phyloP scores from a whole-genome alignment of 306 rosid genomes.

The Prunus fruticosa region DNA sequence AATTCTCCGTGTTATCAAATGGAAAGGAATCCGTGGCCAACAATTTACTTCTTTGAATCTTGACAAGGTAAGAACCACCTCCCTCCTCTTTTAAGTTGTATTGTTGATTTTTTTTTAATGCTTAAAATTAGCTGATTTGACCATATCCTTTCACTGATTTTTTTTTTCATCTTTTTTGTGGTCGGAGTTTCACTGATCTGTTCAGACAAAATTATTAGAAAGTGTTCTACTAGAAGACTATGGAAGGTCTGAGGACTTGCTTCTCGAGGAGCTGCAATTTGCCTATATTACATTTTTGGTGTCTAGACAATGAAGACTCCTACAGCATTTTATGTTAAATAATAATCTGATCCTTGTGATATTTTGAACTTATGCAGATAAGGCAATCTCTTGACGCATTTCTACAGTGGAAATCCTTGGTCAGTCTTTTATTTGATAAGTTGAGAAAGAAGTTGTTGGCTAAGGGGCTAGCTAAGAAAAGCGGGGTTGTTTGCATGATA shows the following conservation, averaged over 20 bases:
- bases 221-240: slow-evolving; percentile 56
- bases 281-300: slow-evolving; percentile 76
- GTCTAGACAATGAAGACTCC: slow-evolving; percentile 15
- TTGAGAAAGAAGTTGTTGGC: no score
- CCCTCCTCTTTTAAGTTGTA: no score
- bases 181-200: slow-evolving; percentile 16
- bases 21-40: slow-evolving; percentile 63
- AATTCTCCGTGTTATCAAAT: slow-evolving; percentile 72
- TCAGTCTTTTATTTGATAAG: slow-evolving; percentile 62
- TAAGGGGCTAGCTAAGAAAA: no score
- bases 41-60: slow-evolving; percentile 84
- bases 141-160: slow-evolving; percentile 18
- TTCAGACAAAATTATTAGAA: slow-evolving; percentile 74
- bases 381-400: slow-evolving; percentile 94
- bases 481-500: no score
- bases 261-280: slow-evolving; percentile 89
- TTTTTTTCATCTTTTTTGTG: neutral
- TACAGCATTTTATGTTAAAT: neutral
- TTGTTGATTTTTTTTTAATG: neutral
- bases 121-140: slow-evolving; percentile 19
- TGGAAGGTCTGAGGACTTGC: slow-evolving; percentile 76
- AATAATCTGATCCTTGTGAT: slow-evolving; percentile 18
- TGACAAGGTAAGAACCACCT: slow-evolving; percentile 59
- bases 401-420: slow-evolving; percentile 80
- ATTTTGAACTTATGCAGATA: slow-evolving; percentile 52